Evolutionary conservation across 164 flowering plant genomes (phyloP), one percentile per base, ranked within the genome.

Genomic region (Vitis rupestris): DNA sequence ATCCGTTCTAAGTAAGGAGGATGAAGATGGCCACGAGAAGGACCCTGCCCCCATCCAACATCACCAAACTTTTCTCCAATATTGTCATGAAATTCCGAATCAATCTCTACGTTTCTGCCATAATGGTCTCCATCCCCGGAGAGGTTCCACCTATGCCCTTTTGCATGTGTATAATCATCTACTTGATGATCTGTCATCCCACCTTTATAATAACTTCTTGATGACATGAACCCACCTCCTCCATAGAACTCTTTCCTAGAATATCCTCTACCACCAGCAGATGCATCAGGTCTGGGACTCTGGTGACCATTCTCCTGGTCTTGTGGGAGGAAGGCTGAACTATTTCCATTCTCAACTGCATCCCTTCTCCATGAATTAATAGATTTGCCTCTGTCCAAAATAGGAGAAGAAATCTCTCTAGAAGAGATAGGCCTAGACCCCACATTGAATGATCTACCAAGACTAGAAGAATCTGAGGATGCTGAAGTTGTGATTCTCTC

Each of bases 401-500:
- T 75, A 30, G 65, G 62, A 66, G 81, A 75, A 76, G 86, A 80
- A 62, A 80, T 82, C 68, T 85, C 90, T 76, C 83, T 75, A 29
- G 82, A 74, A 29, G 75, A 76, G 13, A 77, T 80, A 72, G 78
- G 74, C 76, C 87, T 75, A 51, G 87, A 83, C 59, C 82, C 79
- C 63, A 75, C 62, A 50, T 90, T 97, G 76, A 75, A 78, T 37
- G 83, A 72, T 75, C 88, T 81, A 77, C 78, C 84, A 58, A 80
- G 27, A 67, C 77, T 68, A 56, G 89, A 83, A 7, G 93, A 84
- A 81, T 92, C 94, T 73, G 92, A 84, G 57, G 92, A 85, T 47
- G 89, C 87, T 27, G 93, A 89, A 67, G 84, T 79, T 31, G 92
- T 85, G 51, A 94, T 83, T 69, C 91, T 84, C 70, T 92, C 95